Conservation (phyloP, 306 rosid species). For the Sesbania bispinosa region DNA sequence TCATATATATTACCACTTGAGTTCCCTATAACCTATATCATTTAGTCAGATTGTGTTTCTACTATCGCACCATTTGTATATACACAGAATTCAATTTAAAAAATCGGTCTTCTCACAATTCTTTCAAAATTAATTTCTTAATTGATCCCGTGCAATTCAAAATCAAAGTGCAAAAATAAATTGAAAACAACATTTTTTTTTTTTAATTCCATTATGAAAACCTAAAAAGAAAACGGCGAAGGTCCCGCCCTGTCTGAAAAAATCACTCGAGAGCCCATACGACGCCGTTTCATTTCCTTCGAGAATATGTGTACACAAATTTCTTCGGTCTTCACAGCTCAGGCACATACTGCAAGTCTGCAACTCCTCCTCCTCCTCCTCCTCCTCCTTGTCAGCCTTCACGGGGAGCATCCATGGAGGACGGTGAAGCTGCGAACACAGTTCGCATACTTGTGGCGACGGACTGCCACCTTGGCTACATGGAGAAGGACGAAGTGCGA, state of each 20-base stretch:
- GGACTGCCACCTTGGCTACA: constrained; percentile 91
- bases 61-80: no score
- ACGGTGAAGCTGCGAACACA: constrained; percentile 37
- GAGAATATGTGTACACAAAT: neutral
- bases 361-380: neutral
- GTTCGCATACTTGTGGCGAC: constrained; percentile 88
- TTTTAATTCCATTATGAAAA: no score
- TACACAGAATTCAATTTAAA: no score
- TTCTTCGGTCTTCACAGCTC: neutral
- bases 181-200: no score
- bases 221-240: neutral
- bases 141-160: no score
- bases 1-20: no score
- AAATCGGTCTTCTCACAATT: no score
- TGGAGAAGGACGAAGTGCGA: constrained; percentile 96
- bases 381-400: no score
- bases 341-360: neutral
- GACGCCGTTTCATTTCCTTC: neutral
- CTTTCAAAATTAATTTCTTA: no score
- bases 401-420: constrained; percentile 42
- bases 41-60: no score
- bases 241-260: neutral
- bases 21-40: no score
- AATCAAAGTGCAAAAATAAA: no score
- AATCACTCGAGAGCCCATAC: neutral